phyloP scores from a whole-genome alignment of 179 eudicot genomes.

The Beta corolliflora region DNA sequence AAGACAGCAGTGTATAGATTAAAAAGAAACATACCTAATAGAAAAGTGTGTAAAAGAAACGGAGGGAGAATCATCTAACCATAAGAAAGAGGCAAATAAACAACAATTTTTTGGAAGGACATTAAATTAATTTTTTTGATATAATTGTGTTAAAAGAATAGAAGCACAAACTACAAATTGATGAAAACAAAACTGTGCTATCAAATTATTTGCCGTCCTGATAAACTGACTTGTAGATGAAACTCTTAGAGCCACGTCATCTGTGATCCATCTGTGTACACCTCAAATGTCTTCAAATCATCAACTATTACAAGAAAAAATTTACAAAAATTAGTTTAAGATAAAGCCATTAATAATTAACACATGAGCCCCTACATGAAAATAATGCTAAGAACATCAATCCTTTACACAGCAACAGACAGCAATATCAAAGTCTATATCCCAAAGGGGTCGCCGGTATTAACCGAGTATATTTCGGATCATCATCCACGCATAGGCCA shows the following conservation, averaged over 20 bases:
- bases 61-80: no score
- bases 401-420: no score
- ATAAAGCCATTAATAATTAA: not conserved
- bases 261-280: slow-evolving; percentile 12
- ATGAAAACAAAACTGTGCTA: slow-evolving; percentile 21
- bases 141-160: not conserved
- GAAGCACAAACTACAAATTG: not conserved
- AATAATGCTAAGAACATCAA: no score
- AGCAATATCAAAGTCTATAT: no score
- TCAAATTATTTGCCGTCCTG: slow-evolving; percentile 5
- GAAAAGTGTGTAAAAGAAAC: no score
- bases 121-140: not conserved
- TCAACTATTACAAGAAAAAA: not conserved
- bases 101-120: not conserved
- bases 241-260: slow-evolving; percentile 15
- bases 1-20: no score
- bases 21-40: no score
- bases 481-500: no score
- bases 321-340: not conserved
- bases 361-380: not conserved
- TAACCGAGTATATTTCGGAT: no score
- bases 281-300: not conserved
- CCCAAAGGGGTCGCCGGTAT: no score
- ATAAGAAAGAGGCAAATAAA: not conserved
- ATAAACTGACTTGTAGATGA: not conserved